Percentiles rank a stretch among this genome's conserved stretches.
phyloP scores from a whole-genome alignment of 768 basidiomycete species.

The Boletus tylopilopsis region DNA sequence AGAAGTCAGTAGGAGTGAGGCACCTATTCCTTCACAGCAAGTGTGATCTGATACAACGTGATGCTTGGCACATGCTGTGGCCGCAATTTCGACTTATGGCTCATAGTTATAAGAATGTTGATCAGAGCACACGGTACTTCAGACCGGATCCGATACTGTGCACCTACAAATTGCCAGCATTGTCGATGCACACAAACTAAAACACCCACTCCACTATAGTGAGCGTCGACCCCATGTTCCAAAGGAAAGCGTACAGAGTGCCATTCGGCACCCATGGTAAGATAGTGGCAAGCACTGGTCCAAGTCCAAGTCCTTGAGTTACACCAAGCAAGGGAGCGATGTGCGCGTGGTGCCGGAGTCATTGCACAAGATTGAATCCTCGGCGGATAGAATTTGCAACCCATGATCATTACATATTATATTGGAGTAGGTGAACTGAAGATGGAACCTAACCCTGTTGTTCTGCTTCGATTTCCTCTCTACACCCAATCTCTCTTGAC shows the following conservation, averaged over 20 bases:
- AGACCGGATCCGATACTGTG: background rate
- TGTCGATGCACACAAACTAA: background rate
- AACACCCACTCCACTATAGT: background rate
- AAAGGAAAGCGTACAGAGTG: background rate
- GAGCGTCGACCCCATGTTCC: background rate
- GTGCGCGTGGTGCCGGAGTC: background rate
- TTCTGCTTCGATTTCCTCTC: too few species aligned
- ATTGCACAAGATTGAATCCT: background rate
- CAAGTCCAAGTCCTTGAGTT: background rate
- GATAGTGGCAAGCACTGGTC: background rate
- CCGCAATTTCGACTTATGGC: too few species aligned
- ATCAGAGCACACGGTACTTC: background rate
- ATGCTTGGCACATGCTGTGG: too few species aligned
- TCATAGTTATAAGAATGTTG: too few species aligned
- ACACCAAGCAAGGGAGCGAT: constrained; percentile 1
- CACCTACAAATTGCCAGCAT: background rate
- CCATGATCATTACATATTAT: too few species aligned
- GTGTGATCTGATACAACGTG: background rate
- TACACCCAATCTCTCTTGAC: too few species aligned
- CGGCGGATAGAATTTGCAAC: background rate
- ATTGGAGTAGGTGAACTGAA: too few species aligned
- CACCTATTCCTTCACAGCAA: background rate
- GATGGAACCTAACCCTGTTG: too few species aligned
- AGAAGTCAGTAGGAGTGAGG: background rate
- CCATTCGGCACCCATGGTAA: background rate